phyloP scores from a whole-genome alignment of 2,329 filamentous ascomycete species.

The Sordariomycetes sp. region DNA sequence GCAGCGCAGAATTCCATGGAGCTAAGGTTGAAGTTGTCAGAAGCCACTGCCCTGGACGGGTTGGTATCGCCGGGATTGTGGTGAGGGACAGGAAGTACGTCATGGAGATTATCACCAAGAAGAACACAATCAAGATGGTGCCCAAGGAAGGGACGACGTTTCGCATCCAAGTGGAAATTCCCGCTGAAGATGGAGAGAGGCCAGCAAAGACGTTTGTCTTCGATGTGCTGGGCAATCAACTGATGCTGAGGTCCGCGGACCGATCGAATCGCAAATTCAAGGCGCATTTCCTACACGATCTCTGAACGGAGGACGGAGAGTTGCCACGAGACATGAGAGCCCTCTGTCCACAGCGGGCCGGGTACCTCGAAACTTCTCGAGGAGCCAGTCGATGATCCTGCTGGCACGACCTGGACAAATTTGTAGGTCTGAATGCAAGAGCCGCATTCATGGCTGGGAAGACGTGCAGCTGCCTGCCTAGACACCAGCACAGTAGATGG shows the following conservation, averaged over 20 bases:
- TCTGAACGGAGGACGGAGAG: no score
- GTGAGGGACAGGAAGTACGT: slow-evolving; percentile 80
- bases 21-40: slow-evolving; percentile 74
- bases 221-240: slow-evolving; percentile 79
- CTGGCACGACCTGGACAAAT: no score
- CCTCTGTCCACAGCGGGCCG: no score
- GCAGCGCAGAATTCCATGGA: slow-evolving; percentile 84
- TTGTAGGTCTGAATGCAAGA: no score
- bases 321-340: no score
- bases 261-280: slow-evolving; percentile 90
- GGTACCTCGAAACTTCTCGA: no score
- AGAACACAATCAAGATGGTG: slow-evolving; percentile 63
- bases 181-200: slow-evolving; percentile 1
- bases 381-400: no score
- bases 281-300: slow-evolving; percentile 64
- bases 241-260: slow-evolving; percentile 74
- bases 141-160: slow-evolving; percentile 91
- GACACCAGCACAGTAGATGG: no score
- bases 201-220: slow-evolving; percentile 49
- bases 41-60: slow-evolving; percentile 70
- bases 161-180: slow-evolving; percentile 57
- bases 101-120: slow-evolving; percentile 72
- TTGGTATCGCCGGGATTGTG: slow-evolving; percentile 79
- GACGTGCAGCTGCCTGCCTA: no score
- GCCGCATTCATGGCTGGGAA: no score